A percentile compares a stretch with the other conserved stretches of the same genome.
Conservation (phyloP, 2,329 filamentous ascomycete genomes). For the Aspergillus fumigatiaffinis region DNA sequence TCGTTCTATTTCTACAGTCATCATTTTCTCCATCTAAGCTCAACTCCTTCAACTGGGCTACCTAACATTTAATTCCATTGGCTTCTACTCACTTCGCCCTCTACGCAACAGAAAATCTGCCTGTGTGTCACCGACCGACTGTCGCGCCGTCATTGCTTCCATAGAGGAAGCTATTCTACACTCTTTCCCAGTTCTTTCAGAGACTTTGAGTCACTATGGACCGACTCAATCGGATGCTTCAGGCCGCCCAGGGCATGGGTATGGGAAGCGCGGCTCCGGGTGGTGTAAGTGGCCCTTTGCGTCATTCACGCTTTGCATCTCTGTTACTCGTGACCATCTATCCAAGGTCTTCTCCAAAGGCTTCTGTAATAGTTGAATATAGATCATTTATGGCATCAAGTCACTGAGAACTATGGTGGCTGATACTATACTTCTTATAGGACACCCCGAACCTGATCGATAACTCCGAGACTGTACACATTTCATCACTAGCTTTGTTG, state of each 20-base stretch:
- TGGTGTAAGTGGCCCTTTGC: slow-evolving; percentile 33
- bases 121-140: not conserved
- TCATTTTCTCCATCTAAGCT: slow-evolving; percentile 2
- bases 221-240: slow-evolving; percentile 83
- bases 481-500: slow-evolving; percentile 90
- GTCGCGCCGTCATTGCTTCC: slow-evolving; percentile 25
- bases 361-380: not conserved
- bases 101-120: not conserved
- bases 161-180: slow-evolving; percentile 25
- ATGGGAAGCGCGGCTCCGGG: slow-evolving; percentile 37
- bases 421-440: slow-evolving; percentile 43
- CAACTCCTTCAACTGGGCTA: not conserved
- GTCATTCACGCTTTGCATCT: slow-evolving; percentile 1
- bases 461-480: slow-evolving; percentile 99
- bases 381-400: not conserved
- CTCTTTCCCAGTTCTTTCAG: slow-evolving; percentile 14
- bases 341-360: not conserved
- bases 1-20: slow-evolving; percentile 3
- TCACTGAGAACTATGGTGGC: not conserved
- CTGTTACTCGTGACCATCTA: not conserved
- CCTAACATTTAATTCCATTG: slow-evolving; percentile 1
- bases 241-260: slow-evolving; percentile 62
- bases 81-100: not conserved
- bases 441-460: slow-evolving; percentile 91
- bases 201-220: slow-evolving; percentile 62